These are phyloP conservation scores for Amanita pallidorosea DNA, from an alignment of 768 basidiomycete species.

Conservation along the genomic window DNA sequence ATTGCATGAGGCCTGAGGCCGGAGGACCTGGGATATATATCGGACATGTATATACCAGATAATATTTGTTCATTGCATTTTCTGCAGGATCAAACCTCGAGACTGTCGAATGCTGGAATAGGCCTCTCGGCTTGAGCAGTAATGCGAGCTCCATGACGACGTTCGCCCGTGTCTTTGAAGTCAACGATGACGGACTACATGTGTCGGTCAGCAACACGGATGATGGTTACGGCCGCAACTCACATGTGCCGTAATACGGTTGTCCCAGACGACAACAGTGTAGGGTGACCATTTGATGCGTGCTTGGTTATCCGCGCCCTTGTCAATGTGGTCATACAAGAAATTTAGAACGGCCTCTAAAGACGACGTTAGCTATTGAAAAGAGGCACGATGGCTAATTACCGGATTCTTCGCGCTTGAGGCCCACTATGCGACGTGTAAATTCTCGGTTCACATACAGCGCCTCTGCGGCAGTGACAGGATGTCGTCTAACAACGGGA, in stretches of 20 bases:
- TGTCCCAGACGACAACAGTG: conserved; percentile 81
- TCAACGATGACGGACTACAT: conserved; percentile 65
- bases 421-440: conserved; percentile 71
- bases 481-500: conserved; percentile 68
- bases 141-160: conserved; percentile 71
- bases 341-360: conserved; percentile 42
- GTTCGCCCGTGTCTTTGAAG: conserved; percentile 50
- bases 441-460: conserved; percentile 83
- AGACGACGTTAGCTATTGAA: conserved; percentile 4
- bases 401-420: conserved; percentile 80
- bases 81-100: conserved; percentile 27
- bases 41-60: background rate
- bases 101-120: conserved; percentile 46
- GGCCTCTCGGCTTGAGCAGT: conserved; percentile 79
- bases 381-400: conserved; percentile 14
- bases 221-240: conserved; percentile 14
- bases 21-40: no score
- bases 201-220: background rate
- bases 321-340: conserved; percentile 61
- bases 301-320: conserved; percentile 67
- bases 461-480: conserved; percentile 84
- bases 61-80: no score
- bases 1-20: no score
- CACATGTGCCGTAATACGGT: conserved; percentile 60
- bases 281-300: conserved; percentile 68